A percentile compares a stretch with the other conserved stretches of the same genome.
These are phyloP conservation scores for Rubroshorea leprosula DNA, from an alignment of 345 rosid species.

Conservation along the genomic window DNA sequence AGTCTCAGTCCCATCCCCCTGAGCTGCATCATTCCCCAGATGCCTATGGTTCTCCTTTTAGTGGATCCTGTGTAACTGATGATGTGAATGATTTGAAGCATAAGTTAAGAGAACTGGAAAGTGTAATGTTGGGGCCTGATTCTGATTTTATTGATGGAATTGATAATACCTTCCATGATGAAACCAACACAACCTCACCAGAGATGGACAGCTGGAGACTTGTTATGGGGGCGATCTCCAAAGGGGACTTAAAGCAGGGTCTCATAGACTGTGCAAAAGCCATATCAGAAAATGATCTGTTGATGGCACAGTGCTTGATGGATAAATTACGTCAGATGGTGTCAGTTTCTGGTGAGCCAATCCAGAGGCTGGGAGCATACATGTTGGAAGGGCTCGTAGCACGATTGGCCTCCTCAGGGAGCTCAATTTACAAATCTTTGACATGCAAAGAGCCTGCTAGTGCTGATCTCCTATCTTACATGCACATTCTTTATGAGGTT, in stretches of 20 bases:
- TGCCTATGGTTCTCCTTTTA: constrained; percentile 45
- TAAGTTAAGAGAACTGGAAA: constrained; percentile 77
- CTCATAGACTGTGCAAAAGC: constrained; percentile 75
- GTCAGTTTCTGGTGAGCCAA: constrained; percentile 94
- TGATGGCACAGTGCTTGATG: constrained; percentile 66
- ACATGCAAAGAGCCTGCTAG: constrained; percentile 70
- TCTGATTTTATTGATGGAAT: constrained; percentile 40
- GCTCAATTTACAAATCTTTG: constrained; percentile 65
- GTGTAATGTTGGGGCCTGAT: constrained; percentile 84
- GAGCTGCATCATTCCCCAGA: constrained; percentile 48
- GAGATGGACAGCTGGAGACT: constrained; percentile 46
- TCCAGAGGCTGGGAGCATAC: constrained; percentile 89
- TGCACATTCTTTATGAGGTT: constrained; percentile 75
- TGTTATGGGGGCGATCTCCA: constrained; percentile 45
- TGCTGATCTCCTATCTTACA: constrained; percentile 60
- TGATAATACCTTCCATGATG: constrained; percentile 26
- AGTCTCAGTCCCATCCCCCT: constrained; percentile 31
- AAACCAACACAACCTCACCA: constrained; percentile 14
- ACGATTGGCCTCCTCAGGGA: constrained; percentile 71
- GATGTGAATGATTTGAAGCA: constrained; percentile 52
- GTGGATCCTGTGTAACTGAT: constrained; percentile 75
- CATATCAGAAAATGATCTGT: constrained; percentile 59
- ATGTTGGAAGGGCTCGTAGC: constrained; percentile 94
- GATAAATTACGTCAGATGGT: constrained; percentile 66
- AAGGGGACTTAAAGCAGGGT: constrained; percentile 51